These are phyloP conservation scores for Alternaria arbusti DNA, from an alignment of 2,329 filamentous ascomycete species.

Conservation along the genomic window DNA sequence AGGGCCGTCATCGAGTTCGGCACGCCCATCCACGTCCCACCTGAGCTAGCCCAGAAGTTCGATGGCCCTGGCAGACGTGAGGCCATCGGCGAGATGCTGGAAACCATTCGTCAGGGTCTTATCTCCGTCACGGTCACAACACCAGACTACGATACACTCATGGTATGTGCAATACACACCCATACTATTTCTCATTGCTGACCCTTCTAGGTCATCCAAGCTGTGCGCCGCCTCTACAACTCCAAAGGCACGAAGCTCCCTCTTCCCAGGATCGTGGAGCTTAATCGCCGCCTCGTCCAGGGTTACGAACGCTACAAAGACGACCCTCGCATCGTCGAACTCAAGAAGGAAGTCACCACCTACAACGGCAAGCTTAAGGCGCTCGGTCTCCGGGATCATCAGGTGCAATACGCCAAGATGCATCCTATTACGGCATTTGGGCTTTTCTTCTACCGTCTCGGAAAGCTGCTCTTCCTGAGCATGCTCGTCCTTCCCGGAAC, in stretches of 20 bases:
- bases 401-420: constrained; percentile 89
- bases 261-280: constrained; percentile 88
- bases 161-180: constrained; percentile 59
- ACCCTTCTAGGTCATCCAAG: constrained; percentile 76
- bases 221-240: constrained; percentile 90
- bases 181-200: constrained; percentile 21
- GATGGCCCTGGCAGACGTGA: constrained; percentile 74
- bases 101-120: constrained; percentile 84
- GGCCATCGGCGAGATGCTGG: constrained; percentile 82
- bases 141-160: constrained; percentile 93
- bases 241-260: constrained; percentile 93
- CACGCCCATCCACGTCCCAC: constrained; percentile 81
- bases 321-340: constrained; percentile 78
- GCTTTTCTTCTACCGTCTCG: constrained; percentile 78
- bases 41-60: constrained; percentile 84
- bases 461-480: constrained; percentile 77
- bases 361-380: constrained; percentile 90
- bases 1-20: constrained; percentile 96
- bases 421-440: constrained; percentile 77
- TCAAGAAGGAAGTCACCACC: constrained; percentile 76
- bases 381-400: constrained; percentile 88
- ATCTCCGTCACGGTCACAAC: constrained; percentile 89
- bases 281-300: constrained; percentile 88
- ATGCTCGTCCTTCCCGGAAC: constrained; percentile 85
- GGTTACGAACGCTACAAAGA: constrained; percentile 94